phyloP scores from a whole-genome alignment of 2,329 filamentous ascomycete species.

The Celoporthe dispersa region DNA sequence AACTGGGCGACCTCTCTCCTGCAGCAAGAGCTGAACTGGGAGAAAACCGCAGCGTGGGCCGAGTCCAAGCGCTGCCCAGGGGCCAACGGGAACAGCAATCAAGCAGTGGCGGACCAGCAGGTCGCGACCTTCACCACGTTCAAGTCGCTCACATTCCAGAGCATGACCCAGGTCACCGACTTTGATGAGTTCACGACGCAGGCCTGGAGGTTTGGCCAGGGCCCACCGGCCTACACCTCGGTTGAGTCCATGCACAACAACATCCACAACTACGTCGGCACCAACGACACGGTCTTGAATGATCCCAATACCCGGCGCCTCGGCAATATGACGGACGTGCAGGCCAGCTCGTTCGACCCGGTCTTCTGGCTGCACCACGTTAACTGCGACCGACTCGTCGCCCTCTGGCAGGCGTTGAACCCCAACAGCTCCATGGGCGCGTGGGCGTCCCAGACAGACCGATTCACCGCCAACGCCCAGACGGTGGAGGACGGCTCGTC shows the following conservation, averaged over 20 bases:
- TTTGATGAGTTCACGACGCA: conserved; percentile 19
- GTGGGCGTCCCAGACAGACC: no score
- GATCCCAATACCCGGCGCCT: no score
- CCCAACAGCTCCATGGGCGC: no score
- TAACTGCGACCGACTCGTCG: conserved; percentile 20
- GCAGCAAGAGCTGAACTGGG: no score
- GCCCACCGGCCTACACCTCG: conserved; percentile 8
- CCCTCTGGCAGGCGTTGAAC: conserved; percentile 17
- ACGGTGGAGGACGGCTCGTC: conserved; percentile 10
- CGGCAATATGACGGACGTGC: conserved; percentile 16
- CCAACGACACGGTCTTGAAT: background rate
- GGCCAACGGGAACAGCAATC: background rate
- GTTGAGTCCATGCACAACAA: conserved; percentile 18
- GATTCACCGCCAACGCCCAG: background rate
- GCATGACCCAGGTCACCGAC: conserved; percentile 9
- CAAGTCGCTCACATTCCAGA: conserved; percentile 8
- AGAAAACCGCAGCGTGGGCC: no score
- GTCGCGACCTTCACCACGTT: background rate
- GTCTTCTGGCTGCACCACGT: conserved; percentile 22
- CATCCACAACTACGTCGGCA: conserved; percentile 16
- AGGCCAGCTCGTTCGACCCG: conserved; percentile 19
- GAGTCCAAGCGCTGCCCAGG: no score
- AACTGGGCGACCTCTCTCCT: no score
- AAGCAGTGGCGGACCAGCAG: conserved; percentile 8
- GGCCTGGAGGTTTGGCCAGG: conserved; percentile 13